Base-by-base conservation (phyloP, 306 rosid genomes). In the Vigna nakashimae region DNA sequence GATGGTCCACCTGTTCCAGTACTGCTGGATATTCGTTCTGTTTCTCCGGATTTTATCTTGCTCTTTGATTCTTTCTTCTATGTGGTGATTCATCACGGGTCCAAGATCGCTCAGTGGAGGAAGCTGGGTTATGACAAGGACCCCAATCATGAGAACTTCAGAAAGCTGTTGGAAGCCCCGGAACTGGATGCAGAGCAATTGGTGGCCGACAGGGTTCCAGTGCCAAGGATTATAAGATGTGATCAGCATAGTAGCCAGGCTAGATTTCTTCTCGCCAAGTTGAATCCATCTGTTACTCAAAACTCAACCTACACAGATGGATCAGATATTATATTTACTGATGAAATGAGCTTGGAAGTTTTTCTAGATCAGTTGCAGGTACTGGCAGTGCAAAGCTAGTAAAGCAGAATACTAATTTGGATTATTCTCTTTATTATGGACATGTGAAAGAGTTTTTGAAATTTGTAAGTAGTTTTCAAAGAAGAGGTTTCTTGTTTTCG, bases 191-290 rank as follows among this genome's bases (percentile, higher is more conserved):
- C 98, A 7, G 93, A 84, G 79, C 94, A 85, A 65, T 60, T 90
- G 83, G 87, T 89, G 22, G 84, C 81, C 2, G 97, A 89, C 28
- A 84, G 98, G 66, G 52, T 90, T 67, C 98, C 98, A 3, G 89
- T 87, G 51, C 96, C 98, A 0, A 94, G 79, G 85, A 78, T 92
- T 76, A 80, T 94, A 50, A 88, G 76, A 83, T 94, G 98, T 80
- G 98, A 92, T 74, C 98, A 94, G 72, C 93, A 94, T 80, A 78
- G 96, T 50, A 92, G 97, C 76, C 97, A 90, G 73, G 96, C 98
- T 15, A 89, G 98, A 87, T 90, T 94, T 82, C 97, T 94, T 82
- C 96, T 94, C 24, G 98, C 96, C 74, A 94, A 90, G 88, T 76
- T 94, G 89, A 94, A 92, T 81, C 98, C 96, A 17, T 92, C 97